Conservation (phyloP, 768 basidiomycete genomes). For the Megacollybia marginata region DNA sequence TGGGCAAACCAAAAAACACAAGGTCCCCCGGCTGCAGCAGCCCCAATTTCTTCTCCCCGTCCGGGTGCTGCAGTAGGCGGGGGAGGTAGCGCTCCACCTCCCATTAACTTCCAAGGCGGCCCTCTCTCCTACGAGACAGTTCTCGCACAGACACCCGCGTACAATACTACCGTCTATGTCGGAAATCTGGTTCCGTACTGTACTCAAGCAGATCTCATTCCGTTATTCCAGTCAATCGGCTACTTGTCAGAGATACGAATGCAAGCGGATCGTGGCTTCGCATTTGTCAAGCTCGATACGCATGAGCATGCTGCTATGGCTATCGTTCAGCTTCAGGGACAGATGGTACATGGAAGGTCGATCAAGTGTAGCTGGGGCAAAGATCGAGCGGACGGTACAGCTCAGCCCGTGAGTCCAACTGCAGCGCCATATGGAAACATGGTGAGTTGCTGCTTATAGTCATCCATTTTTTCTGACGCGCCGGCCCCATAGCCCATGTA, state of each 20-base stretch:
- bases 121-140: constrained; percentile 92
- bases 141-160: constrained; percentile 86
- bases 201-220: constrained; percentile 95
- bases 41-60: constrained; percentile 28
- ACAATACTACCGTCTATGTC: constrained; percentile 96
- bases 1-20: constrained; percentile 99
- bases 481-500: constrained; percentile 64
- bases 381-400: constrained; percentile 72
- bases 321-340: constrained; percentile 93
- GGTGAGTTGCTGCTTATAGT: constrained; percentile 38
- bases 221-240: constrained; percentile 96
- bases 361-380: constrained; percentile 99
- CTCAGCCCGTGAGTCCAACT: constrained; percentile 56
- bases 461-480: constrained; percentile 3
- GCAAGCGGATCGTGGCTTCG: constrained; percentile 98
- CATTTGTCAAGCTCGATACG: constrained; percentile 97
- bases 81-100: constrained; percentile 66
- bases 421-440: constrained; percentile 72
- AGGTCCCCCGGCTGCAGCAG: constrained; percentile 33
- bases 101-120: constrained; percentile 86
- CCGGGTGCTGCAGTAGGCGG: constrained; percentile 31
- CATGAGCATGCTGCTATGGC: constrained; percentile 98
- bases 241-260: constrained; percentile 98
- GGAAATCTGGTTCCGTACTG: constrained; percentile 97
- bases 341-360: constrained; percentile 93